Conservation (phyloP, 495 filamentous ascomycete species). For the Aspergillus homomorphus region DNA sequence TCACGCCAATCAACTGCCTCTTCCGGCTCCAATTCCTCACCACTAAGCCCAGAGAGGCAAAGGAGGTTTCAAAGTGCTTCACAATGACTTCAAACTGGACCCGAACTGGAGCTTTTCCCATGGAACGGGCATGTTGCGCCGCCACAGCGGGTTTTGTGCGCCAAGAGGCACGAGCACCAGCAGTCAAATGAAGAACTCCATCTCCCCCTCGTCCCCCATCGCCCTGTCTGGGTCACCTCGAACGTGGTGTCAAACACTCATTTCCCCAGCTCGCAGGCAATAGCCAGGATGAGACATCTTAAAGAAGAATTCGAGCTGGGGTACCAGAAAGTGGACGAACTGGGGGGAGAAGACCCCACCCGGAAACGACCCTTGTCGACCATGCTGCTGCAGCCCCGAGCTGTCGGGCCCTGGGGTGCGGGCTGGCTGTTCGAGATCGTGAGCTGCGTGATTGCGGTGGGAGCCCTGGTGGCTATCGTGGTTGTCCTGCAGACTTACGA, state of each 20-base stretch:
- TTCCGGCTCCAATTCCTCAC: background rate
- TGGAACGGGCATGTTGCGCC: background rate
- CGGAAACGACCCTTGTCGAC: constrained; percentile 18
- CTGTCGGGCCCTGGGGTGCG: constrained; percentile 19
- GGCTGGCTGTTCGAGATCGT: constrained; percentile 30
- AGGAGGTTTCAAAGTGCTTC: background rate
- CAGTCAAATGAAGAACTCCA: background rate
- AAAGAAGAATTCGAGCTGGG: constrained; percentile 23
- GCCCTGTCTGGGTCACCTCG: background rate
- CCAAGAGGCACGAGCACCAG: background rate
- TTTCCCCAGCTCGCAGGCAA: background rate
- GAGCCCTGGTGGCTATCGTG: constrained; percentile 28
- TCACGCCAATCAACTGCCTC: background rate
- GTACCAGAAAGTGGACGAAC: constrained; percentile 20
- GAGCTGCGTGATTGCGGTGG: constrained; percentile 24
- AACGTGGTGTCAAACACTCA: background rate
- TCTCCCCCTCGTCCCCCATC: background rate
- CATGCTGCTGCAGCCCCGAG: constrained; percentile 18
- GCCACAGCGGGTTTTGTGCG: background rate
- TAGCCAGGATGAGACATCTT: constrained; percentile 14
- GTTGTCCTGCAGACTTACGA: constrained; percentile 36
- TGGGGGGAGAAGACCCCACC: background rate
- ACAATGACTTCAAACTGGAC: constrained; percentile 1
- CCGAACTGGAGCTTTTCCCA: background rate
- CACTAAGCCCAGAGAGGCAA: background rate